Base-by-base conservation (phyloP, 2,329 filamentous ascomycete species). In the Curvularia sp. region DNA sequence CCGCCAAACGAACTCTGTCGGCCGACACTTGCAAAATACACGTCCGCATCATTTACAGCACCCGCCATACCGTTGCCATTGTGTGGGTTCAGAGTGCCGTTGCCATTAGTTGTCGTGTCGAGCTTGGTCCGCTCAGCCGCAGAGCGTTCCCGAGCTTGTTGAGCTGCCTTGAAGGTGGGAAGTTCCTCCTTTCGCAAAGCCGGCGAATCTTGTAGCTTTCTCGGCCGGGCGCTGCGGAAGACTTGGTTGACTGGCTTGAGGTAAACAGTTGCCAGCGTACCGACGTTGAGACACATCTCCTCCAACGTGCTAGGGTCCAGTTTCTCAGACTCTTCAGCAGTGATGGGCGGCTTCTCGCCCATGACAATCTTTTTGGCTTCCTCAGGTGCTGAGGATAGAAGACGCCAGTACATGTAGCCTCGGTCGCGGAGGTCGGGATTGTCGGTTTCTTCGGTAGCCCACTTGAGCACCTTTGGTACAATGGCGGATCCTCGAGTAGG, bases 331-430 rank as follows among this genome's bases (percentile, higher is more conserved):
- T 99, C 95, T 59, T 77, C 75, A 32, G 95, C 94, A 1, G 93
- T 97, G 77, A 99, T 98, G 7, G 94, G 86, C 6, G 95, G 95
- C 76, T 99, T 99, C 67, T 96, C 91, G 59, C 95, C 94, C 94
- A 99, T 98, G 65, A 99, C 93, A 50, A 99, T 87, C 61, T 88
- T 83, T 74, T 91, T 95, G 1, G 95, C 95, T 0, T 90, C 87
- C 49, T 89, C 88, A 67, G 96, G 94, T 75, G 97, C 93, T 0
- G 93, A 96, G 1, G 93, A 97, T 1, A 99, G 84, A 13, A 99
- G 84, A 4, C 95, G 91, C 95, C 95, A 99, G 82, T 99, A 99
- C 93, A 99, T 98, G 81, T 97, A 99, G 0, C 95, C 95, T 69
- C 95, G 85, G 76, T 99, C 95, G 63, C 95, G 89, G 27, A 99